These are phyloP conservation scores for Acacia acuminata DNA, from an alignment of 306 rosid genomes.

Conservation along the genomic window DNA sequence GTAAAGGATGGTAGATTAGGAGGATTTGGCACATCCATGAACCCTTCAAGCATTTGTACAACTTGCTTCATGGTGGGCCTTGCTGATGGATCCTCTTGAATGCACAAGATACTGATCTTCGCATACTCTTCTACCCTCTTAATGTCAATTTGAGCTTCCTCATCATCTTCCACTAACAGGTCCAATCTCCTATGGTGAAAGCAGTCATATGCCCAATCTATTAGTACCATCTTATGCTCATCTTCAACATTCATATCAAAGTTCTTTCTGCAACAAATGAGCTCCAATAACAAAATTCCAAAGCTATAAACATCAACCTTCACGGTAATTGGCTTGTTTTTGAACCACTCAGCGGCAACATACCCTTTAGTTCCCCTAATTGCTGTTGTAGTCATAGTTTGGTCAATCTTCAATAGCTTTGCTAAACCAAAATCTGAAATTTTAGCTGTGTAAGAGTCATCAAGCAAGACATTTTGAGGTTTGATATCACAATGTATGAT, in stretches of 20 bases:
- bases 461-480: conserved; percentile 32
- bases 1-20: neutral
- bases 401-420: conserved; percentile 20
- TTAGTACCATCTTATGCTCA: conserved; percentile 8
- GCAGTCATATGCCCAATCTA: conserved; percentile 28
- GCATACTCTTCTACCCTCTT: conserved; percentile 12
- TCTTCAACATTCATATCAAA: conserved; percentile 5
- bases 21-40: conserved; percentile 15
- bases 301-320: conserved; percentile 33
- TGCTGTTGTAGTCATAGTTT: conserved; percentile 8
- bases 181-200: neutral
- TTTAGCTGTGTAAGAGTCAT: neutral
- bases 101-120: conserved; percentile 12
- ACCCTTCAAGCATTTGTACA: conserved; percentile 24
- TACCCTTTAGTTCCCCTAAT: conserved; percentile 34
- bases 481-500: conserved; percentile 35
- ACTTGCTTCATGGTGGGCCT: conserved; percentile 27
- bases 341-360: conserved; percentile 33
- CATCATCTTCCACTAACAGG: conserved; percentile 23
- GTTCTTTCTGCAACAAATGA: conserved; percentile 16
- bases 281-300: conserved; percentile 29
- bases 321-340: neutral
- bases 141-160: conserved; percentile 14
- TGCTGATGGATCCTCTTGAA: conserved; percentile 21
- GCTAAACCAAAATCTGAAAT: conserved; percentile 31